These are phyloP conservation scores for Ceratobasidium sp. DNA, from an alignment of 1,284 basidiomycete genomes.

Conservation along the genomic window DNA sequence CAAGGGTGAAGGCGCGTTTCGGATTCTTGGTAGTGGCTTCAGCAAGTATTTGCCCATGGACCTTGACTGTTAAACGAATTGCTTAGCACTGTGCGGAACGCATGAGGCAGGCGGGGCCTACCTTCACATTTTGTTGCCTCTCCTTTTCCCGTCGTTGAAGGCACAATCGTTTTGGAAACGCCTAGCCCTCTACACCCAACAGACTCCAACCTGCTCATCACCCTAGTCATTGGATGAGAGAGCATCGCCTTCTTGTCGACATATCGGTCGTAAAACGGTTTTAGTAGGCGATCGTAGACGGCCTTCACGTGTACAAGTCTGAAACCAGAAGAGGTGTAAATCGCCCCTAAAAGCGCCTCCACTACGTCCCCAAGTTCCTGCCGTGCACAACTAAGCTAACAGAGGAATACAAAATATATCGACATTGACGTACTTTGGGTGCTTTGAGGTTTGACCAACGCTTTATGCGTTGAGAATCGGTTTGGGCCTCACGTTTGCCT, in stretches of 20 bases:
- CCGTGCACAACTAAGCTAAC: neutral
- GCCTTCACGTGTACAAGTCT: slow-evolving; percentile 66
- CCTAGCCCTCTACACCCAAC: slow-evolving; percentile 17
- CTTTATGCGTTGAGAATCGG: slow-evolving; percentile 60
- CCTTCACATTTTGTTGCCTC: slow-evolving; percentile 32
- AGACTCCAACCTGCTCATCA: slow-evolving; percentile 29
- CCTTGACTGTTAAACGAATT: slow-evolving; percentile 6
- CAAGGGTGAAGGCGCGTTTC: neutral
- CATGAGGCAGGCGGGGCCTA: neutral
- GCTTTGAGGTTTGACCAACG: slow-evolving; percentile 80
- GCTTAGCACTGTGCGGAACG: neutral
- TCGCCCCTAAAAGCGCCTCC: slow-evolving; percentile 77
- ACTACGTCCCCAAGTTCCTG: slow-evolving; percentile 79
- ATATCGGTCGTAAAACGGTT: slow-evolving; percentile 47
- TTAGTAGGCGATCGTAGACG: slow-evolving; percentile 61
- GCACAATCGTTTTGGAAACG: neutral
- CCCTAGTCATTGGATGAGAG: slow-evolving; percentile 25
- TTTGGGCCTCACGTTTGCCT: slow-evolving; percentile 64
- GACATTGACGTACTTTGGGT: slow-evolving; percentile 67
- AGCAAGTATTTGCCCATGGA: slow-evolving; percentile 22
- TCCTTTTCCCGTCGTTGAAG: slow-evolving; percentile 6
- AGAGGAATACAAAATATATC: slow-evolving; percentile 21
- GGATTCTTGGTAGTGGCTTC: slow-evolving; percentile 2
- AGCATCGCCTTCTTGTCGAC: slow-evolving; percentile 41
- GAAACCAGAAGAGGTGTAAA: slow-evolving; percentile 79